A percentile compares a stretch with the other conserved stretches of the same genome.
Conservation (phyloP, 352 stramenopile species). For the Globisporangium nagaii region DNA sequence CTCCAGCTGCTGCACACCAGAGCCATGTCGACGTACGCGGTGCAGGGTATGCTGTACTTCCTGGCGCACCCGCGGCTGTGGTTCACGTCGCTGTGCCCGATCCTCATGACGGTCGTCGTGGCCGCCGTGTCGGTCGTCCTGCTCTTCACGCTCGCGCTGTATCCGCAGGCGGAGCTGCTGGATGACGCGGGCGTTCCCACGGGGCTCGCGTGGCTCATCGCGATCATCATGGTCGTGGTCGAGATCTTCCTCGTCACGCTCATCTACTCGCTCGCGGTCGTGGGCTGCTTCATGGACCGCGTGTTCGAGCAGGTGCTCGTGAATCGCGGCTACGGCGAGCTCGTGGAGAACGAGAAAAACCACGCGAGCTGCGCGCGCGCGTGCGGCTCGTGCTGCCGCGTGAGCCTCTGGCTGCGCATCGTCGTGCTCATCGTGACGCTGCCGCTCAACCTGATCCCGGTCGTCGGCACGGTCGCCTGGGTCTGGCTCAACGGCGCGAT, state of each 20-base stretch:
- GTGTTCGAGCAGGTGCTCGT: slow-evolving; percentile 60
- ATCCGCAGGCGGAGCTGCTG: slow-evolving; percentile 40
- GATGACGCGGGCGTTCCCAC: slow-evolving; percentile 26
- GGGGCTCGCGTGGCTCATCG: slow-evolving; percentile 52
- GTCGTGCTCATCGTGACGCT: slow-evolving; percentile 53
- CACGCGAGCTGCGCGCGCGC: slow-evolving; percentile 37
- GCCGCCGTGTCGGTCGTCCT: slow-evolving; percentile 33
- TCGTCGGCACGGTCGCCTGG: slow-evolving; percentile 56
- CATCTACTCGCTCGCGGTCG: slow-evolving; percentile 53
- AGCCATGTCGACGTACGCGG: slow-evolving; percentile 51
- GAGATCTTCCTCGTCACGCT: slow-evolving; percentile 72
- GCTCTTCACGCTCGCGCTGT: slow-evolving; percentile 38
- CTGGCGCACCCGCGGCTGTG: slow-evolving; percentile 52
- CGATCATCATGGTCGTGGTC: slow-evolving; percentile 51
- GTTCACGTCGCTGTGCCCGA: slow-evolving; percentile 42
- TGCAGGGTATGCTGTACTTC: slow-evolving; percentile 52
- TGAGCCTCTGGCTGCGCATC: slow-evolving; percentile 44
- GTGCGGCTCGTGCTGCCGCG: slow-evolving; percentile 49
- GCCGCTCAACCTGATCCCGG: slow-evolving; percentile 61
- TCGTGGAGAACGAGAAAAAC: slow-evolving; percentile 40
- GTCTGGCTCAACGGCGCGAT: slow-evolving; percentile 67
- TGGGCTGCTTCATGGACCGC: slow-evolving; percentile 55
- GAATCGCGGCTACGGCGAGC: slow-evolving; percentile 34
- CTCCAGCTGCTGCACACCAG: background rate
- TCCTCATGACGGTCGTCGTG: slow-evolving; percentile 53